Percentiles rank a stretch among this genome's conserved stretches.
Conservation (phyloP, 768 basidiomycete species). For the Kwoniella sp. region DNA sequence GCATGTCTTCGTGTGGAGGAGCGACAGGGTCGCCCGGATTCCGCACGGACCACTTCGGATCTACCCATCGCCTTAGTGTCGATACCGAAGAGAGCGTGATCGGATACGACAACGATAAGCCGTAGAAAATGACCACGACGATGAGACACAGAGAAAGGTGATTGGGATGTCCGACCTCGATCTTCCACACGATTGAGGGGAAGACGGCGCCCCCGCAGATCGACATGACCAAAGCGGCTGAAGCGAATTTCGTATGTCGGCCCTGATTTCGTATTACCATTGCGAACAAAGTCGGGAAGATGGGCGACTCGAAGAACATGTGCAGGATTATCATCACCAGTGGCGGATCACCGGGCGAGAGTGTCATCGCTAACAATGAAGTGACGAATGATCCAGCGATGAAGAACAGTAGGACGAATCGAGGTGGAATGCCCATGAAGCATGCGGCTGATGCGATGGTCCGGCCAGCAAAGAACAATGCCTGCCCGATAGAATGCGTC, state of each 20-base stretch:
- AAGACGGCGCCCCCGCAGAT: conserved; percentile 42
- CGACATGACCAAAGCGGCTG: conserved; percentile 39
- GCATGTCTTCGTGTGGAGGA: not conserved
- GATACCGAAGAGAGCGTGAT: not conserved
- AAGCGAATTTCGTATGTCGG: conserved; percentile 42
- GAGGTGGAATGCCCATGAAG: conserved; percentile 46
- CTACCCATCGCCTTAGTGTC: conserved; percentile 26
- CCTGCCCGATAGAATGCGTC: conserved; percentile 34
- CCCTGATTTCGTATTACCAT: conserved; percentile 48
- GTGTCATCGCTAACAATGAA: conserved; percentile 32
- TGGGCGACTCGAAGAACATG: conserved; percentile 48
- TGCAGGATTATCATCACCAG: conserved; percentile 40
- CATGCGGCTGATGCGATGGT: conserved; percentile 40
- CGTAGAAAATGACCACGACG: conserved; percentile 21
- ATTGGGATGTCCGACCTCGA: conserved; percentile 20
- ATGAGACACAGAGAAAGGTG: conserved; percentile 18
- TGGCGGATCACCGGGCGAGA: conserved; percentile 17
- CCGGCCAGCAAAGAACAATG: conserved; percentile 44
- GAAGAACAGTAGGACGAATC: conserved; percentile 37
- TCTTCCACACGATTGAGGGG: conserved; percentile 42
- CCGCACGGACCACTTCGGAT: conserved; percentile 18
- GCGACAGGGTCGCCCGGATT: conserved; percentile 2
- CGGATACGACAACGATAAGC: conserved; percentile 13
- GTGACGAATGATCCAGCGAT: conserved; percentile 40
- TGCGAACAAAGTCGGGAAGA: conserved; percentile 53